Conservation (phyloP, 2,329 filamentous ascomycete species). For the Cytospora piceae region DNA sequence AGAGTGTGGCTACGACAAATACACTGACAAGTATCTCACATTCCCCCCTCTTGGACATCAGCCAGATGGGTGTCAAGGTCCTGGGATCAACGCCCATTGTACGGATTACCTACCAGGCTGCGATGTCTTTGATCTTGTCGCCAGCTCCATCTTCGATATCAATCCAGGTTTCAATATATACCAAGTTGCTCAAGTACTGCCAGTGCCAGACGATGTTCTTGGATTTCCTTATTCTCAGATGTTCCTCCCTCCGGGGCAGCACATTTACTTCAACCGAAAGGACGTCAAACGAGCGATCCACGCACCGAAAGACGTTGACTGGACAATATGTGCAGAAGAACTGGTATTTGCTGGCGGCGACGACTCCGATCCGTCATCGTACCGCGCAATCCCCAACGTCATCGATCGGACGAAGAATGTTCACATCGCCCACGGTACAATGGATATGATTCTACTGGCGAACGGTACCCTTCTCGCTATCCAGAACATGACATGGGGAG, state of each 20-base stretch:
- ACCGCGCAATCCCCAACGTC: conserved; percentile 53
- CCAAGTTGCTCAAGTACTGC: conserved; percentile 63
- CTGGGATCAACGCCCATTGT: conserved; percentile 46
- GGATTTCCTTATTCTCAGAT: conserved; percentile 59
- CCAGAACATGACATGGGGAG: conserved; percentile 79
- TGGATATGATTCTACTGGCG: conserved; percentile 68
- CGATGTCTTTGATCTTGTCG: conserved; percentile 56
- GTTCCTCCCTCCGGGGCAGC: conserved; percentile 63
- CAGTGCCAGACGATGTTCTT: conserved; percentile 26
- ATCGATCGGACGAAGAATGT: conserved; percentile 72
- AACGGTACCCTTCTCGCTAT: conserved; percentile 70
- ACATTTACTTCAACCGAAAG: conserved; percentile 71
- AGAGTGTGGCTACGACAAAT: conserved; percentile 63
- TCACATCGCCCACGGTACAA: conserved; percentile 69
- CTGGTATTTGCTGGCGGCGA: conserved; percentile 49
- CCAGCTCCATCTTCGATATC: conserved; percentile 51
- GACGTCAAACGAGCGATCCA: conserved; percentile 36
- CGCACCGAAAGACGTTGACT: conserved; percentile 42
- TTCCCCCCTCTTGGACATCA: conserved; percentile 68
- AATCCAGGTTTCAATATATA: conserved; percentile 72
- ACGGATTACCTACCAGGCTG: conserved; percentile 51
- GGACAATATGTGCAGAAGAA: conserved; percentile 57
- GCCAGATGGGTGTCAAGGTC: conserved; percentile 44
- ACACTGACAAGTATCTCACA: conserved; percentile 59
- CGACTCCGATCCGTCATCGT: conserved; percentile 28